These are phyloP conservation scores for Albifimbria verrucaria DNA, from an alignment of 2,329 filamentous ascomycete species.

Conservation along the genomic window DNA sequence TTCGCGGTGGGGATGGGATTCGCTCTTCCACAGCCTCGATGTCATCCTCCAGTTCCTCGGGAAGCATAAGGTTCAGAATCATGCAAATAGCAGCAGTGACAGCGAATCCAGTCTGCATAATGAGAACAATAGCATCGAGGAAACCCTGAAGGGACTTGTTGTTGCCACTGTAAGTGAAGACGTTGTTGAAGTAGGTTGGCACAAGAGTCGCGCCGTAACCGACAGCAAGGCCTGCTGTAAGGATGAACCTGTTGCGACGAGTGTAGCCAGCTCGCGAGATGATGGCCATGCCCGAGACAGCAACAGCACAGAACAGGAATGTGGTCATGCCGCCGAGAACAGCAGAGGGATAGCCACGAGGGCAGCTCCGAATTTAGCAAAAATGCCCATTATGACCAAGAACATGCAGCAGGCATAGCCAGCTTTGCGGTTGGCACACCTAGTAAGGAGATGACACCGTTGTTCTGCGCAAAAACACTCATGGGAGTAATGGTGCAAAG, in stretches of 20 bases:
- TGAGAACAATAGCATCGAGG: slow-evolving; percentile 67
- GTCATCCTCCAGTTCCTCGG: slow-evolving; percentile 70
- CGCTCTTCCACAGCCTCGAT: slow-evolving; percentile 17
- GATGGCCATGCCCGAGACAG: slow-evolving; percentile 74
- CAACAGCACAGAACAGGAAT: slow-evolving; percentile 75
- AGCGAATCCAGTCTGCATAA: slow-evolving; percentile 74
- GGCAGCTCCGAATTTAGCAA: slow-evolving; percentile 78
- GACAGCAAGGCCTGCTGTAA: slow-evolving; percentile 70
- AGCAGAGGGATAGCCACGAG: slow-evolving; percentile 70
- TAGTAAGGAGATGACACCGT: slow-evolving; percentile 80
- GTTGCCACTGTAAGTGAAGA: slow-evolving; percentile 69
- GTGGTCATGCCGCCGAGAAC: slow-evolving; percentile 73
- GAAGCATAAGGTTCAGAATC: slow-evolving; percentile 68
- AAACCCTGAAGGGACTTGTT: slow-evolving; percentile 70
- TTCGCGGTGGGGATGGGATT: neutral
- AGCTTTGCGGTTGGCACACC: slow-evolving; percentile 76
- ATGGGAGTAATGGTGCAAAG: slow-evolving; percentile 79
- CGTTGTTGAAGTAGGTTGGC: slow-evolving; percentile 62
- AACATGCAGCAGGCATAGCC: slow-evolving; percentile 77
- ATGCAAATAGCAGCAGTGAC: slow-evolving; percentile 72
- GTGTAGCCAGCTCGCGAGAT: slow-evolving; percentile 70
- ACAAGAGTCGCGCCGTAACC: slow-evolving; percentile 70
- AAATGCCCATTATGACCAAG: slow-evolving; percentile 76
- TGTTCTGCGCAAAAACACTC: slow-evolving; percentile 80
- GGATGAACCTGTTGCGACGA: slow-evolving; percentile 77